phyloP scores from a whole-genome alignment of 495 filamentous ascomycete species.

The Aspergillus bridgeri region DNA sequence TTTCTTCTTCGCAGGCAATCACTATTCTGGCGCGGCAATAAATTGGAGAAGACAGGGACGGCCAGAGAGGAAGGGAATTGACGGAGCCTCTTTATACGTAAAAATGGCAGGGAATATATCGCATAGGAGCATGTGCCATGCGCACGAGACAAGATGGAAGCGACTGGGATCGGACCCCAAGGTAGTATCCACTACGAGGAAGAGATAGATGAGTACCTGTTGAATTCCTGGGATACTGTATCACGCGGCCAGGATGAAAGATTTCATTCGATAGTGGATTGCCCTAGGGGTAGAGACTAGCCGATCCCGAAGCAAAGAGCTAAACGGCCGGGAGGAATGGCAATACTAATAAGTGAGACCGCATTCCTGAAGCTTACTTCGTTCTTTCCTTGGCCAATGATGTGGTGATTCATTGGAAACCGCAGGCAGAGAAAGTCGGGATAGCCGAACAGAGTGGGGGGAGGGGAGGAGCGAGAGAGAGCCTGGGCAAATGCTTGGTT shows the following conservation, averaged over 20 bases:
- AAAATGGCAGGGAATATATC: neutral
- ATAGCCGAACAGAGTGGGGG: neutral
- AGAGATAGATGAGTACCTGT: neutral
- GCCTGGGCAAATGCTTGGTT: neutral
- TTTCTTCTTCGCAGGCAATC: slow-evolving; percentile 1
- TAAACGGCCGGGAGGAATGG: neutral
- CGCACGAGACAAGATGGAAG: neutral
- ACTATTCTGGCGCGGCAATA: neutral
- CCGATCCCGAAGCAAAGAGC: neutral
- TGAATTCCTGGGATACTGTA: neutral
- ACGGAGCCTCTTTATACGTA: slow-evolving; percentile 11
- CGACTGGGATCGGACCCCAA: neutral
- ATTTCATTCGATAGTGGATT: neutral
- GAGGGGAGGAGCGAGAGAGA: neutral
- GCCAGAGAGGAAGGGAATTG: neutral
- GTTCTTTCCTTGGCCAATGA: neutral
- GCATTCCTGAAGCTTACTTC: neutral
- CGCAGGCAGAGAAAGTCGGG: neutral
- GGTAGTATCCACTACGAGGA: slow-evolving; percentile 1
- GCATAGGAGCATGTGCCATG: slow-evolving; percentile 5
- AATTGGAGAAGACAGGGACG: neutral
- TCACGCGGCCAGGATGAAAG: neutral
- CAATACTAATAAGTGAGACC: neutral
- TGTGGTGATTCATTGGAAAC: neutral
- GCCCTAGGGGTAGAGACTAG: neutral